Evolutionary conservation across 1,284 basidiomycete genomes (phyloP).

Genomic region (Sporisorium iseilematis-ciliati): DNA sequence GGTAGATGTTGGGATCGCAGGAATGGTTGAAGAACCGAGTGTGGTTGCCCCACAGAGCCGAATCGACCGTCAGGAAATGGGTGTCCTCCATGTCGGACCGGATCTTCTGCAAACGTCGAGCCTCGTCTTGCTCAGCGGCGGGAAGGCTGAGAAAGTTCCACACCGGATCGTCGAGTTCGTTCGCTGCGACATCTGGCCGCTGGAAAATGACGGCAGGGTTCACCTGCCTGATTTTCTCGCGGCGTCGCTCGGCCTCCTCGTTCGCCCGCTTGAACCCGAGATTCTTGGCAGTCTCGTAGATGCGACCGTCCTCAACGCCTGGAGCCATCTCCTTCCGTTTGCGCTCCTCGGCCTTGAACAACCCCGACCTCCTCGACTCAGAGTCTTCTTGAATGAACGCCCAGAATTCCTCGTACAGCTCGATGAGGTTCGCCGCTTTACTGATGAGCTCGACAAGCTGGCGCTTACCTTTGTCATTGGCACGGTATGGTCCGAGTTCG

Average conservation of each 20-base stretch:
- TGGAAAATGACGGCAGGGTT: not conserved
- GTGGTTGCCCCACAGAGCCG: slow-evolving; percentile 56
- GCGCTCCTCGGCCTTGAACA: slow-evolving; percentile 1
- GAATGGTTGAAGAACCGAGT: slow-evolving; percentile 74
- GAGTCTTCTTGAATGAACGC: slow-evolving; percentile 4
- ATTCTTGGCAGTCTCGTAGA: not conserved
- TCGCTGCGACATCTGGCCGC: too few species aligned
- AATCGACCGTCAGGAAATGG: slow-evolving; percentile 46
- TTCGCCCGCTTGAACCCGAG: not conserved
- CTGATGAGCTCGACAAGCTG: slow-evolving; percentile 23
- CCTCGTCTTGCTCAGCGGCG: slow-evolving; percentile 2
- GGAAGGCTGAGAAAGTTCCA: slow-evolving; percentile 18
- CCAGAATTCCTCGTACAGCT: slow-evolving; percentile 29
- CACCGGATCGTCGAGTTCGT: slow-evolving; percentile 11
- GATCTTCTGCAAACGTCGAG: not conserved
- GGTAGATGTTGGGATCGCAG: slow-evolving; percentile 84
- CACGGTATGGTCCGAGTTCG: slow-evolving; percentile 23
- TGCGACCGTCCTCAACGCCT: not conserved
- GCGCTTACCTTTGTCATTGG: not conserved
- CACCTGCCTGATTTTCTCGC: not conserved
- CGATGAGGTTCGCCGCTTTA: slow-evolving; percentile 9
- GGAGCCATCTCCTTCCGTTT: not conserved
- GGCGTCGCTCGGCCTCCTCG: not conserved
- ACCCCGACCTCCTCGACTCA: not conserved
- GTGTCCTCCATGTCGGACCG: slow-evolving; percentile 28